Evolutionary conservation across 179 eudicot genomes (phyloP).

Genomic region (Heliamphora pulchella): DNA sequence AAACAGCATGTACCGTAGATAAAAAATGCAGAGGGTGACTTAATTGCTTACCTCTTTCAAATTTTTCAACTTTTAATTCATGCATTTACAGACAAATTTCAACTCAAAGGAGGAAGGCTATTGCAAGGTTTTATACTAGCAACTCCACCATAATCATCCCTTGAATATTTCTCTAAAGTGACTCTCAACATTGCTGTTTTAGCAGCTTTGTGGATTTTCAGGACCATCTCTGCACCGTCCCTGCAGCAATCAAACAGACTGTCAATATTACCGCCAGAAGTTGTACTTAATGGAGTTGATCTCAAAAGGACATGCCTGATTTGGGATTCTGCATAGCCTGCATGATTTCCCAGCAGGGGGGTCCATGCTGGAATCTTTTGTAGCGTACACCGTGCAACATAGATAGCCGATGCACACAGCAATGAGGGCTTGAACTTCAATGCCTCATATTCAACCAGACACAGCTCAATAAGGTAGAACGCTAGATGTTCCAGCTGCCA

Average conservation of each 20-base stretch:
- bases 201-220: constrained; percentile 65
- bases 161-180: constrained; percentile 55
- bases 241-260: constrained; percentile 28
- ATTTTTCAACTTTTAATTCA: neutral
- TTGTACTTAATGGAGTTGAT: neutral
- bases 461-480: constrained; percentile 83
- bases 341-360: constrained; percentile 51
- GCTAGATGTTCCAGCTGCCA: constrained; percentile 80
- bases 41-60: neutral
- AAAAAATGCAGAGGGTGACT: neutral
- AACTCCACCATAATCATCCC: constrained; percentile 37
- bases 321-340: constrained; percentile 51
- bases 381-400: constrained; percentile 72
- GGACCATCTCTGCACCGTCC: constrained; percentile 69
- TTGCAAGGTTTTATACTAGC: constrained; percentile 55
- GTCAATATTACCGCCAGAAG: neutral
- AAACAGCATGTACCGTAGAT: neutral
- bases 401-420: constrained; percentile 86
- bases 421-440: constrained; percentile 75
- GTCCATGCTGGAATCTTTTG: constrained; percentile 66
- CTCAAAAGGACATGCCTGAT: constrained; percentile 43
- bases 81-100: too few relatives aligned
- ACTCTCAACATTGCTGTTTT: constrained; percentile 45
- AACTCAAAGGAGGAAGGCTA: constrained; percentile 33
- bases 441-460: constrained; percentile 71